phyloP scores from a whole-genome alignment of 805 yeast species.

The Candida silvicultrix region DNA sequence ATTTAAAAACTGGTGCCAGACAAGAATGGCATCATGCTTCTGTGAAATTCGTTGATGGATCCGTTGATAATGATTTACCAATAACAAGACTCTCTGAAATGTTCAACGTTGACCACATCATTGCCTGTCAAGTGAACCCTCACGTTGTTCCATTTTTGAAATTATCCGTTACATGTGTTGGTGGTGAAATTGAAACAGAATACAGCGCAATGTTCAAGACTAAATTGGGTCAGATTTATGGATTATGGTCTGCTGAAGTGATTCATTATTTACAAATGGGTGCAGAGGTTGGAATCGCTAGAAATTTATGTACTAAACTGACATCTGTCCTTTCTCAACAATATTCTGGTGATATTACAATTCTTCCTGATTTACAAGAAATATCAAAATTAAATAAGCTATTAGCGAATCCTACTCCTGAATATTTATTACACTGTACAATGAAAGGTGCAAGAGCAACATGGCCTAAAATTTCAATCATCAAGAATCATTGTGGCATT shows the following conservation, averaged over 20 bases:
- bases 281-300: slow-evolving; percentile 71
- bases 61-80: slow-evolving; percentile 92
- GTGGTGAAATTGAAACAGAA: slow-evolving; percentile 62
- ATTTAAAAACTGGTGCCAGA: slow-evolving; percentile 61
- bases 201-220: slow-evolving; percentile 48
- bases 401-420: slow-evolving; percentile 76
- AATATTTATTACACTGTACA: slow-evolving; percentile 61
- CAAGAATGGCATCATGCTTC: slow-evolving; percentile 79
- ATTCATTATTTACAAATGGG: slow-evolving; percentile 71
- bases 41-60: slow-evolving; percentile 88
- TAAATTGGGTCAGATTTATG: slow-evolving; percentile 46
- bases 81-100: slow-evolving; percentile 85
- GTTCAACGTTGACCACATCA: slow-evolving; percentile 96
- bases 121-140: slow-evolving; percentile 96
- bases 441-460: slow-evolving; percentile 86
- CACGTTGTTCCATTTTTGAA: slow-evolving; percentile 88
- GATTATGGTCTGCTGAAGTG: slow-evolving; percentile 59
- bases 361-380: slow-evolving; percentile 67
- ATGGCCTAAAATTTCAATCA: slow-evolving; percentile 87
- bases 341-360: slow-evolving; percentile 91
- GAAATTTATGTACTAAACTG: slow-evolving; percentile 64
- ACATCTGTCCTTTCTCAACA: slow-evolving; percentile 76
- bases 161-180: slow-evolving; percentile 58
- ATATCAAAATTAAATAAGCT: slow-evolving; percentile 52
- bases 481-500: slow-evolving; percentile 82